These are phyloP conservation scores for Hypoxylon sp. DNA, from an alignment of 2,329 filamentous ascomycete genomes.

Conservation along the genomic window DNA sequence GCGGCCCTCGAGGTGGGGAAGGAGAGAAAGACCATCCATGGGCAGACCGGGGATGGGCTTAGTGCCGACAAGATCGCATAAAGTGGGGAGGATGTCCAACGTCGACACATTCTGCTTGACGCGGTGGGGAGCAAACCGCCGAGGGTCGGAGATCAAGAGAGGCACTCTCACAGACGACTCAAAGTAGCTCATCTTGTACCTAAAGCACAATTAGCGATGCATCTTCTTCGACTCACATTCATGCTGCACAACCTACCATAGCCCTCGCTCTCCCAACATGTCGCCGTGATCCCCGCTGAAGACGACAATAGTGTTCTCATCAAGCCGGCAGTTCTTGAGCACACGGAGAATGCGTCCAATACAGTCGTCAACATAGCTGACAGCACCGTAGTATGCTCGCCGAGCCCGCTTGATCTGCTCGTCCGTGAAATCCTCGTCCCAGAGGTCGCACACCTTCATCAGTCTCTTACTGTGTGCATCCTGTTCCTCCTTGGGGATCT, in stretches of 20 bases:
- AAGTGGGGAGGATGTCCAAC: conserved; percentile 89
- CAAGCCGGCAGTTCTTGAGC: conserved; percentile 82
- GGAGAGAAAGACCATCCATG: conserved; percentile 85
- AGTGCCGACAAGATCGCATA: conserved; percentile 84
- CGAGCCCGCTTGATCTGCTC: conserved; percentile 89
- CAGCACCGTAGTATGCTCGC: conserved; percentile 91
- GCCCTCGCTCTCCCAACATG: conserved; percentile 91
- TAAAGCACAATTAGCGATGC: conserved; percentile 41
- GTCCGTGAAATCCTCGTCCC: conserved; percentile 85
- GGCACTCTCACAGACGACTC: conserved; percentile 92
- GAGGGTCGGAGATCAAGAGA: conserved; percentile 85
- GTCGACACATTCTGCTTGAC: conserved; percentile 90
- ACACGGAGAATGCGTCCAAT: conserved; percentile 85
- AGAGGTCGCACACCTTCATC: conserved; percentile 87
- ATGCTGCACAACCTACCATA: conserved; percentile 71
- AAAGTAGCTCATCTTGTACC: conserved; percentile 97
- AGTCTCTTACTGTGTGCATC: conserved; percentile 90
- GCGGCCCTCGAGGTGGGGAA: conserved; percentile 79
- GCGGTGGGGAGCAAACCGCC: conserved; percentile 80
- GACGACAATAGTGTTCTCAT: conserved; percentile 89
- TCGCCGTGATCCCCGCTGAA: conserved; percentile 96
- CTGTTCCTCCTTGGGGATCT: conserved; percentile 83
- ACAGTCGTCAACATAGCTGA: conserved; percentile 94
- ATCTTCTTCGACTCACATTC: background rate
- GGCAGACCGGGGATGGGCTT: conserved; percentile 79